A percentile compares a stretch with the other conserved stretches of the same genome.
Evolutionary conservation across 2,329 filamentous ascomycete species (phyloP).

Genomic region (Dothistroma pini): DNA sequence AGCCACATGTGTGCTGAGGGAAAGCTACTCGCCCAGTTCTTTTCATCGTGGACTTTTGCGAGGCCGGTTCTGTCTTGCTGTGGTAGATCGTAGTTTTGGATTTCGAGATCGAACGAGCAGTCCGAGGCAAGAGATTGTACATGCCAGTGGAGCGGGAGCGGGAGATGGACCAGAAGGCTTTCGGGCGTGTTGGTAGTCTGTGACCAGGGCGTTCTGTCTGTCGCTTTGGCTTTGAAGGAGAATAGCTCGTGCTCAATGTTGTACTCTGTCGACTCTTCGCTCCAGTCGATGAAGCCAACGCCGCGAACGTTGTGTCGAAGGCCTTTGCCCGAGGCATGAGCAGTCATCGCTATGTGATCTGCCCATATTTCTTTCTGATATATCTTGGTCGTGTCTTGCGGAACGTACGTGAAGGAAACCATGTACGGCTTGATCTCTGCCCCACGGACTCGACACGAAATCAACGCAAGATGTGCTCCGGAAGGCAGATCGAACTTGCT

Average conservation of each 20-base stretch:
- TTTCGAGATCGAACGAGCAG: conserved; percentile 39
- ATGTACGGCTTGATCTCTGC: conserved; percentile 41
- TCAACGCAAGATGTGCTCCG: conserved; percentile 45
- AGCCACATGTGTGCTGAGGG: conserved; percentile 44
- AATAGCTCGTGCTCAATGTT: conserved; percentile 35
- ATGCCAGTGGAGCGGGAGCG: conserved; percentile 51
- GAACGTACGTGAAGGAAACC: conserved; percentile 51
- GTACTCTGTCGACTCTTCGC: conserved; percentile 40
- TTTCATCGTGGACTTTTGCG: conserved; percentile 48
- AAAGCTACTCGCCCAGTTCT: conserved; percentile 50
- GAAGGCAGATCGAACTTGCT: conserved; percentile 48
- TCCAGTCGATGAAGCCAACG: conserved; percentile 39
- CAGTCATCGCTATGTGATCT: conserved; percentile 38
- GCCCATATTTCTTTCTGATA: conserved; percentile 45
- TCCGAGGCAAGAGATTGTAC: conserved; percentile 46
- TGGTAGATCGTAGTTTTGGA: conserved; percentile 32
- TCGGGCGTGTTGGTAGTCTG: conserved; percentile 41
- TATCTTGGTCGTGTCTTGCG: conserved; percentile 32
- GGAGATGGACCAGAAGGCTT: conserved; percentile 43
- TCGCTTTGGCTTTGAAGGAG: conserved; percentile 41
- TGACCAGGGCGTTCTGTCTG: conserved; percentile 40
- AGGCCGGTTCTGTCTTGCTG: conserved; percentile 30
- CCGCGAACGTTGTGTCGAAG: conserved; percentile 42
- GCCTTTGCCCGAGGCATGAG: conserved; percentile 29
- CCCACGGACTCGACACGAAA: conserved; percentile 47